phyloP scores from a whole-genome alignment of 2,329 filamentous ascomycete species.

The Fusarium verrucosum region DNA sequence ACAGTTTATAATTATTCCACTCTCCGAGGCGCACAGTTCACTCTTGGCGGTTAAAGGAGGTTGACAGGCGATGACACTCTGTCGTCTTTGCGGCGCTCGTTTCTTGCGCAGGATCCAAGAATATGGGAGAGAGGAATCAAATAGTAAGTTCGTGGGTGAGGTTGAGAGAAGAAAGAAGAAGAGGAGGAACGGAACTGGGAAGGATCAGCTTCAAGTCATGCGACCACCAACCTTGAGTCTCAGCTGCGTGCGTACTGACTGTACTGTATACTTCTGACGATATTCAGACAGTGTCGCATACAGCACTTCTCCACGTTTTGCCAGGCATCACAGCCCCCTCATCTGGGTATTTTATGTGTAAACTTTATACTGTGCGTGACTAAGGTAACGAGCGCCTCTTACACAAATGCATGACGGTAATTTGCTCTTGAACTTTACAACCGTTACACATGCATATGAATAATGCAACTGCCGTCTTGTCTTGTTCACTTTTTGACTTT shows the following conservation, averaged over 20 bases:
- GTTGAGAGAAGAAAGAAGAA: neutral
- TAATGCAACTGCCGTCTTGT: neutral
- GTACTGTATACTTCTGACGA: constrained; percentile 12
- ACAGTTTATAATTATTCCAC: constrained; percentile 21
- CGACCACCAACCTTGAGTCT: constrained; percentile 29
- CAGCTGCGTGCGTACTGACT: constrained; percentile 3
- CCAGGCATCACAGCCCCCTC: constrained; percentile 16
- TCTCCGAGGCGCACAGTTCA: constrained; percentile 18
- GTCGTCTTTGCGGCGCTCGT: neutral
- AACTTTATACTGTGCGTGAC: constrained; percentile 10
- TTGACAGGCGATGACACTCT: neutral
- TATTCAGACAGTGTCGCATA: constrained; percentile 22
- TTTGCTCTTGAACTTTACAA: neutral
- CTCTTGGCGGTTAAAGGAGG: constrained; percentile 11
- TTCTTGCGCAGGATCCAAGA: neutral
- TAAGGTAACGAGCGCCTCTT: constrained; percentile 23
- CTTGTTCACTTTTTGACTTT: neutral
- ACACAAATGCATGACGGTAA: constrained; percentile 1
- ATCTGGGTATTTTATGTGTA: neutral
- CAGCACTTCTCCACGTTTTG: constrained; percentile 12
- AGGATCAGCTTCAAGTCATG: constrained; percentile 26
- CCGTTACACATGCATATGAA: neutral
- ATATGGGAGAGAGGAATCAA: neutral
- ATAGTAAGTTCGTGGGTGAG: neutral
- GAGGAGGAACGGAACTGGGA: constrained; percentile 2